Conservation (phyloP, 2,329 filamentous ascomycete genomes). For the Aspergillus fischeri region DNA sequence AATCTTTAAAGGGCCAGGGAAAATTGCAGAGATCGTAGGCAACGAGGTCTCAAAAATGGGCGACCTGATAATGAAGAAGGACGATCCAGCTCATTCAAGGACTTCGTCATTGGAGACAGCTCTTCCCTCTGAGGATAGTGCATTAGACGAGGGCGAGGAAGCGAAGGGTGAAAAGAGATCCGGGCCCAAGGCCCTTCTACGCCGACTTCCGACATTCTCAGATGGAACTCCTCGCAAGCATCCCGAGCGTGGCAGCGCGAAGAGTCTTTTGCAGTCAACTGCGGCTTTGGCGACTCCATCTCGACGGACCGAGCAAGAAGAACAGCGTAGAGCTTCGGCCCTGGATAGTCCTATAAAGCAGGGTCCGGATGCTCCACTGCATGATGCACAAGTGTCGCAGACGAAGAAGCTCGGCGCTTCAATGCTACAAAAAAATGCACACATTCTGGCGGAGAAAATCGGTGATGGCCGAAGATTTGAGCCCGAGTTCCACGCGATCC, state of each 20-base stretch:
- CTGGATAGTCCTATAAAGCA: constrained; percentile 12
- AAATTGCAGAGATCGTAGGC: constrained; percentile 70
- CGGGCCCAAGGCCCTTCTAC: constrained; percentile 25
- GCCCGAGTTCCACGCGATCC: constrained; percentile 19
- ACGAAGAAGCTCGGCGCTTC: constrained; percentile 5
- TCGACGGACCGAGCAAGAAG: constrained; percentile 34
- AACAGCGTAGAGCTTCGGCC: constrained; percentile 23
- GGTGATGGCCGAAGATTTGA: constrained; percentile 29
- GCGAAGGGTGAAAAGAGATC: constrained; percentile 26
- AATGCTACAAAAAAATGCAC: constrained; percentile 13
- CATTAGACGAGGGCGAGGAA: constrained; percentile 42
- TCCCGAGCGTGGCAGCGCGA: constrained; percentile 32
- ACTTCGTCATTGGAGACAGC: constrained; percentile 44
- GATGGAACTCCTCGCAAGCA: constrained; percentile 34
- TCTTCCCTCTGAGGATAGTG: constrained; percentile 45
- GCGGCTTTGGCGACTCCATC: constrained; percentile 51
- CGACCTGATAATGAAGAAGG: constrained; percentile 58
- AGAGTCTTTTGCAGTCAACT: constrained; percentile 43
- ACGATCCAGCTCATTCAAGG: constrained; percentile 42
- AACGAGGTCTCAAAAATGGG: constrained; percentile 60
- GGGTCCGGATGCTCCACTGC: constrained; percentile 5
- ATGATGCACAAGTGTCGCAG: constrained; percentile 9
- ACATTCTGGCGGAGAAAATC: constrained; percentile 9
- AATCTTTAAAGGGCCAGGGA: constrained; percentile 68
- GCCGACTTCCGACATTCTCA: constrained; percentile 31